These are phyloP conservation scores for Aspergillus sp. DNA, from an alignment of 2,329 filamentous ascomycete genomes.

Conservation along the genomic window DNA sequence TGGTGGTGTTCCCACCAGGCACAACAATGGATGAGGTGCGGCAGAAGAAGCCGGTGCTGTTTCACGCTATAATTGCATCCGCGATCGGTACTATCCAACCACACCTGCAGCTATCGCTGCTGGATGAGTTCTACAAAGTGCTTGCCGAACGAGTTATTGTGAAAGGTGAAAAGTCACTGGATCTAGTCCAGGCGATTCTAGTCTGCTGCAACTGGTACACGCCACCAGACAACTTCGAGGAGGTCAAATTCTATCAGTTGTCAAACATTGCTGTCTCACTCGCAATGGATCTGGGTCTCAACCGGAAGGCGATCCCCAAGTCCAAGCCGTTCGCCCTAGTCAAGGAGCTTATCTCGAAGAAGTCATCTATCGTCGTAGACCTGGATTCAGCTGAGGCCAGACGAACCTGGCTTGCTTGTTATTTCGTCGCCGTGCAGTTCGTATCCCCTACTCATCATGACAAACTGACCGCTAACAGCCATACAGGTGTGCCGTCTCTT, in stretches of 20 bases:
- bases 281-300: conserved; percentile 80
- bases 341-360: conserved; percentile 43
- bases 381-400: conserved; percentile 59
- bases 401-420: conserved; percentile 62
- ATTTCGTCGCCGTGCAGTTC: conserved; percentile 61
- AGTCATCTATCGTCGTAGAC: conserved; percentile 38
- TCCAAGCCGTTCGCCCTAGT: conserved; percentile 35
- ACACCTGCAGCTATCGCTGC: conserved; percentile 62
- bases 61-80: conserved; percentile 59
- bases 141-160: conserved; percentile 75
- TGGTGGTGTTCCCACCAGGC: conserved; percentile 58
- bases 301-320: conserved; percentile 52
- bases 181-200: conserved; percentile 77
- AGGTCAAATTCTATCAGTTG: conserved; percentile 87
- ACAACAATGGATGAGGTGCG: conserved; percentile 58
- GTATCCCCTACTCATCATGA: conserved; percentile 12
- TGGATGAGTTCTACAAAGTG: conserved; percentile 69
- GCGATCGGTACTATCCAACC: conserved; percentile 55
- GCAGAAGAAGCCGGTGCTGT: conserved; percentile 60
- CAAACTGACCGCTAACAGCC: conserved; percentile 4
- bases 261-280: conserved; percentile 79
- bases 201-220: conserved; percentile 81
- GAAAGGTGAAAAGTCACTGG: conserved; percentile 76
- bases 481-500: conserved; percentile 59
- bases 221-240: conserved; percentile 78